phyloP scores from a whole-genome alignment of 805 yeast species.

The Ogataea philodendri region DNA sequence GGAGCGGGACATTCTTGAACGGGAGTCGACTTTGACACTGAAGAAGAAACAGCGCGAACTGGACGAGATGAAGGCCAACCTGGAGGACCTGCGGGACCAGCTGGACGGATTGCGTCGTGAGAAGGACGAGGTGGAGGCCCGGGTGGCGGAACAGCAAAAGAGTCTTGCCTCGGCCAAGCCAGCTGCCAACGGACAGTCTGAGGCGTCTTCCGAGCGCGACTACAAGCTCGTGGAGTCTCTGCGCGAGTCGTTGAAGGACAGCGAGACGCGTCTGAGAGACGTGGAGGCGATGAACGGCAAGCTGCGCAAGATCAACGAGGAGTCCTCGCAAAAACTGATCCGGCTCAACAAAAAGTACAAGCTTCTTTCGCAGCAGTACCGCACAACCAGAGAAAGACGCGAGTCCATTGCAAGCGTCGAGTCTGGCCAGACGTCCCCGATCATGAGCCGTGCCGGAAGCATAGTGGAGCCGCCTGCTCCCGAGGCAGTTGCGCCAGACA shows the following conservation, averaged over 20 bases:
- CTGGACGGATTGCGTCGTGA: conserved; percentile 17
- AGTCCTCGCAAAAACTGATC: conserved; percentile 62
- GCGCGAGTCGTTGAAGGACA: conserved; percentile 49
- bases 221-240: conserved; percentile 39
- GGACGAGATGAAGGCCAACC: conserved; percentile 54
- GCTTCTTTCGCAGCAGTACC: conserved; percentile 56
- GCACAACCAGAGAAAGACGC: conserved; percentile 33
- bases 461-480: conserved; percentile 11
- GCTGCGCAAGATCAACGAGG: conserved; percentile 64
- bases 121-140: conserved; percentile 8
- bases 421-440: conserved; percentile 23
- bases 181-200: neutral
- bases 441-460: conserved; percentile 23
- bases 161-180: conserved; percentile 3
- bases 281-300: conserved; percentile 50
- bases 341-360: conserved; percentile 70
- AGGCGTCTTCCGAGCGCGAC: conserved; percentile 7
- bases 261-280: conserved; percentile 53
- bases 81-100: conserved; percentile 35
- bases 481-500: conserved; percentile 25
- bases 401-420: conserved; percentile 22
- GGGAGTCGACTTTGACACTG: conserved; percentile 45
- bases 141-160: conserved; percentile 5
- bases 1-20: conserved; percentile 61
- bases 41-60: conserved; percentile 63